Evolutionary conservation across 139 green algal genomes (phyloP).

Genomic region (Spirogloea muscicola): DNA sequence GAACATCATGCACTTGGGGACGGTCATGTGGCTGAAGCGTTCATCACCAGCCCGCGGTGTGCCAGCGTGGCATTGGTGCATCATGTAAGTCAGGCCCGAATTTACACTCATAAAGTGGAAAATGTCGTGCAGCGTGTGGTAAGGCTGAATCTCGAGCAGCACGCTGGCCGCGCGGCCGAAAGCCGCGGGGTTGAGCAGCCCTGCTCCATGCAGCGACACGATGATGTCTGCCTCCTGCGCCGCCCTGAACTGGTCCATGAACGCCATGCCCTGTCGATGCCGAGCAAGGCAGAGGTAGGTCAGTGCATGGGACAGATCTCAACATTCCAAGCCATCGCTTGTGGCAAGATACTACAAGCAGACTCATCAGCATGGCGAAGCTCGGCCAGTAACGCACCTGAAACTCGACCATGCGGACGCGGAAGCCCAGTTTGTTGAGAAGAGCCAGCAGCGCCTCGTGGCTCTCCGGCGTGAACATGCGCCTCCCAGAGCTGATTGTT

Average conservation of each 20-base stretch:
- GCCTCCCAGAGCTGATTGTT: neutral
- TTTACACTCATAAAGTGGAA: constrained; percentile 29
- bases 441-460: neutral
- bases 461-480: neutral
- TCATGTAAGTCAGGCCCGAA: constrained; percentile 22
- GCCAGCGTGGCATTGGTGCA: constrained; percentile 22
- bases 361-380: too few relatives aligned
- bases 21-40: neutral
- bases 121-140: constrained; percentile 1
- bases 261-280: constrained; percentile 5
- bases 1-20: neutral
- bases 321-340: too few relatives aligned
- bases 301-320: too few relatives aligned
- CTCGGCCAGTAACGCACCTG: too few relatives aligned
- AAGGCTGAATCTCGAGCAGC: constrained; percentile 23
- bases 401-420: too few relatives aligned
- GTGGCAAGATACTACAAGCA: too few relatives aligned
- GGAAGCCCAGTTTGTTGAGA: neutral
- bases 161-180: constrained; percentile 6
- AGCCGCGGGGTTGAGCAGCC: constrained; percentile 27
- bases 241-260: constrained; percentile 8
- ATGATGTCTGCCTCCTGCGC: constrained; percentile 28
- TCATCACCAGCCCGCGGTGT: neutral
- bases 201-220: constrained; percentile 27
- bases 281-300: too few relatives aligned